Conservation (phyloP, 208 protist genomes). For the Acanthamoeba culbertsoni region DNA sequence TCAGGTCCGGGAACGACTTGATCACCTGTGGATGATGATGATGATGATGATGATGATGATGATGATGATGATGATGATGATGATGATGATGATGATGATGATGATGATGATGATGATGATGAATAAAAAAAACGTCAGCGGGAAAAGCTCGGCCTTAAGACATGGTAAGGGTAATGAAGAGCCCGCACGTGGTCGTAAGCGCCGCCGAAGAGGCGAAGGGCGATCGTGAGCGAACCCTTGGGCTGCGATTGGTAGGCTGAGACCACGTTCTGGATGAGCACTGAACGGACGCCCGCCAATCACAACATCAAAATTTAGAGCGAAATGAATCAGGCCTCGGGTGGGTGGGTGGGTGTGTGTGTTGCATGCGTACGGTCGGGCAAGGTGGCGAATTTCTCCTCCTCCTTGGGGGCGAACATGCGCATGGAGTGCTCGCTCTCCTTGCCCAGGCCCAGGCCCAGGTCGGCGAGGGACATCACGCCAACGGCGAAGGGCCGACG, state of each 20-base stretch:
- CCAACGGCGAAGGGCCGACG: slow-evolving; percentile 14
- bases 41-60: too few relatives aligned
- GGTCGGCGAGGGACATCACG: not conserved
- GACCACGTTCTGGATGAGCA: slow-evolving; percentile 39
- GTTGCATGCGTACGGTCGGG: slow-evolving; percentile 51
- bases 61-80: too few relatives aligned
- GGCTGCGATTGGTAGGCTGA: slow-evolving; percentile 25
- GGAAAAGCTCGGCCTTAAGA: too few relatives aligned
- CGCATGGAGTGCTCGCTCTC: slow-evolving; percentile 51
- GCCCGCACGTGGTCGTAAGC: slow-evolving; percentile 12
- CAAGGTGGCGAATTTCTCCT: slow-evolving; percentile 46
- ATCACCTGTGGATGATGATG: not conserved
- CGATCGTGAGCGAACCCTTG: slow-evolving; percentile 15
- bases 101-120: too few relatives aligned
- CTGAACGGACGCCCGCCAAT: not conserved
- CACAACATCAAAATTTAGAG: not conserved
- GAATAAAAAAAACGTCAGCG: too few relatives aligned
- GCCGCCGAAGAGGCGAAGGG: slow-evolving; percentile 15
- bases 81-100: too few relatives aligned
- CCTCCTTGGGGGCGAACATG: slow-evolving; percentile 46
- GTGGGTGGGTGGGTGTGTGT: not conserved
- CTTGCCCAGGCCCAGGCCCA: slow-evolving; percentile 24
- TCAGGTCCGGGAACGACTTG: slow-evolving; percentile 13
- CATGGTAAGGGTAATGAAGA: not conserved
- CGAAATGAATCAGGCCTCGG: not conserved